These are phyloP conservation scores for Fusarium pseudocircinatum DNA, from an alignment of 2,329 filamentous ascomycete genomes.

Conservation along the genomic window DNA sequence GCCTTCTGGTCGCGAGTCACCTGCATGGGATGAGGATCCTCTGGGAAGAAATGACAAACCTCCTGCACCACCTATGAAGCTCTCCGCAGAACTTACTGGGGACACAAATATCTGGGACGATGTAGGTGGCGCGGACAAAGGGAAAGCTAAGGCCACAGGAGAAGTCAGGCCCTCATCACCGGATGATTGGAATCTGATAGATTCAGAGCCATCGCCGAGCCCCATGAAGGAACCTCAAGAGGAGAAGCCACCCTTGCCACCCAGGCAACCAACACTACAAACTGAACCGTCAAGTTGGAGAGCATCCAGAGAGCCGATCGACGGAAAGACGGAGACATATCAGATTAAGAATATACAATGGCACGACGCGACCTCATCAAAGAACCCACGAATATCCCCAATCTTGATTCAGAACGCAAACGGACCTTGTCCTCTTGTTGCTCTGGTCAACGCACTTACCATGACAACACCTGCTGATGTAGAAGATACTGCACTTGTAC, in stretches of 20 bases:
- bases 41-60: conserved; percentile 40
- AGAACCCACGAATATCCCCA: conserved; percentile 79
- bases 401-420: conserved; percentile 94
- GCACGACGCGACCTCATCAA: conserved; percentile 70
- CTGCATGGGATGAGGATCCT: conserved; percentile 54
- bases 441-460: conserved; percentile 90
- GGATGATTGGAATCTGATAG: conserved; percentile 64
- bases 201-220: conserved; percentile 50
- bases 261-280: conserved; percentile 42
- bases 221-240: conserved; percentile 12
- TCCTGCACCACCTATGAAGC: conserved; percentile 36
- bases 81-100: conserved; percentile 49
- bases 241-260: conserved; percentile 51
- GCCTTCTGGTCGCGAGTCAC: conserved; percentile 50
- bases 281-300: conserved; percentile 46
- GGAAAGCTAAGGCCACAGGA: conserved; percentile 50
- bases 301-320: conserved; percentile 54
- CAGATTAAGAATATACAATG: conserved; percentile 92
- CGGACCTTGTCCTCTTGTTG: conserved; percentile 91
- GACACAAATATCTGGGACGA: conserved; percentile 64
- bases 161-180: conserved; percentile 34
- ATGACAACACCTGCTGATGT: conserved; percentile 77
- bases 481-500: conserved; percentile 75
- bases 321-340: conserved; percentile 78
- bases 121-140: conserved; percentile 52